phyloP scores from a whole-genome alignment of 176 grass and related monocot genomes.

The Carex scoparia region DNA sequence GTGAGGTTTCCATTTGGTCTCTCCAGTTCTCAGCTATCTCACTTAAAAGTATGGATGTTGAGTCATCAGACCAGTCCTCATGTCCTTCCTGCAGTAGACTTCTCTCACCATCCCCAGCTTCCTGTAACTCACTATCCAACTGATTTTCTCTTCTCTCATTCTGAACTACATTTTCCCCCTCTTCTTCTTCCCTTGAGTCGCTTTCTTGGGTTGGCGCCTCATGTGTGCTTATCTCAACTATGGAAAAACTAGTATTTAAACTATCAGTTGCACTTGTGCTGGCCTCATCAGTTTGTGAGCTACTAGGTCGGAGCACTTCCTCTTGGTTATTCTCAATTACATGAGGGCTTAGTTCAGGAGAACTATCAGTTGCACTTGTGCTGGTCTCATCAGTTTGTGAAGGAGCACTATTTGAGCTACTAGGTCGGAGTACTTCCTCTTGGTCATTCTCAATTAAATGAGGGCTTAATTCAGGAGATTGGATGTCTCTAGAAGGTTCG shows the following conservation, averaged over 20 bases:
- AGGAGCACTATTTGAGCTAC: constrained; percentile 25
- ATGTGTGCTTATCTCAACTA: constrained; percentile 17
- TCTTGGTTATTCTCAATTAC: constrained; percentile 39
- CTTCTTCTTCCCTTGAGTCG: neutral
- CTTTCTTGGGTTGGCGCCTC: constrained; percentile 35
- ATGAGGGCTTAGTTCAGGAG: constrained; percentile 33
- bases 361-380: constrained; percentile 40
- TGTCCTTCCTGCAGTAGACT: constrained; percentile 28
- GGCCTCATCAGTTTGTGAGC: constrained; percentile 20
- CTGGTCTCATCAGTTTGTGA: constrained; percentile 24
- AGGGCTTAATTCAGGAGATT: constrained; percentile 34
- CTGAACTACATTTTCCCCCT: constrained; percentile 24
- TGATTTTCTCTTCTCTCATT: constrained; percentile 39
- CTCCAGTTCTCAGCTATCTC: constrained; percentile 62
- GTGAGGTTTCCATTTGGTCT: constrained; percentile 43
- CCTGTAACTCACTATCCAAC: constrained; percentile 32
- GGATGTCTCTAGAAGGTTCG: constrained; percentile 34
- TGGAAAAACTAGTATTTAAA: constrained; percentile 26
- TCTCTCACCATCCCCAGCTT: constrained; percentile 32
- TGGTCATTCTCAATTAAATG: constrained; percentile 33
- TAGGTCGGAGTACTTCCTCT: constrained; percentile 26
- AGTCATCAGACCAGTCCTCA: constrained; percentile 63
- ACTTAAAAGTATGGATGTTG: constrained; percentile 34
- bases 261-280: constrained; percentile 38
- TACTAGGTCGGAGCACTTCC: constrained; percentile 22